Evolutionary conservation across 352 stramenopile genomes (phyloP), one percentile per base, ranked within the genome.

Genomic region (Nothophytophthora sp.): DNA sequence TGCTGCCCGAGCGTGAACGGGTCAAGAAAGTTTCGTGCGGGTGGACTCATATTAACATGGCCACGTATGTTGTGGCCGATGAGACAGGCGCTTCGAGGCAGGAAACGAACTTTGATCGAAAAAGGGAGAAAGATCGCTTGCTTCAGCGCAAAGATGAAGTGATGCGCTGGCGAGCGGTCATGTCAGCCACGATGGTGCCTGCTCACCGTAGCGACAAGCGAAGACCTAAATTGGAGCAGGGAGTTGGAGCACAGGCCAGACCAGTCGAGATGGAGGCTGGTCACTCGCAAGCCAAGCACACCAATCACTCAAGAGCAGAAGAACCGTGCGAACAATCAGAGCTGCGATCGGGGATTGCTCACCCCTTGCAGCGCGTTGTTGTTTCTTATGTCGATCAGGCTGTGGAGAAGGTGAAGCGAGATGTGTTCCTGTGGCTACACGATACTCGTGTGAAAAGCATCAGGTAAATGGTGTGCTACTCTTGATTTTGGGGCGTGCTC

Each of bases 21-120:
- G 77, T 71, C 1, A 56, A 66, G 2, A 68, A 70, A 39, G 60
- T 89, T 18, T 73, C 71, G 2, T 91, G 80, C 27, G 81, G 81
- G 1, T 92, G 79, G 79, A 62, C 65, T 0, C 75, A 90, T 53
- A 90, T 75, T 1, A 78, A 81, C 20, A 53, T 92, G n/a, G 46
- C 82, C 16, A 86, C 76, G 9, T 60, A 85, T 25, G 35, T 59
- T 27, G 38, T 16, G 35, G 25, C 49, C 6, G 50, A 67, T 11
- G 60, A 61, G 13, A 43, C 36, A 5, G 59, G 47, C 42, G 37
- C 25, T 23, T 65, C 43, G 15, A 45, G 45, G n/a, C 63, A 70
- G 24, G 35, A 45, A 9, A 51, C 54, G 11, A 70, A 39, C 30
- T 73, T 73, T 37, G 52, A 63, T 34, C 55, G 54, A 22, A 73